Evolutionary conservation across 1,284 basidiomycete genomes (phyloP), one percentile per base, ranked within the genome.

Genomic region (Gymnopus androsaceus): DNA sequence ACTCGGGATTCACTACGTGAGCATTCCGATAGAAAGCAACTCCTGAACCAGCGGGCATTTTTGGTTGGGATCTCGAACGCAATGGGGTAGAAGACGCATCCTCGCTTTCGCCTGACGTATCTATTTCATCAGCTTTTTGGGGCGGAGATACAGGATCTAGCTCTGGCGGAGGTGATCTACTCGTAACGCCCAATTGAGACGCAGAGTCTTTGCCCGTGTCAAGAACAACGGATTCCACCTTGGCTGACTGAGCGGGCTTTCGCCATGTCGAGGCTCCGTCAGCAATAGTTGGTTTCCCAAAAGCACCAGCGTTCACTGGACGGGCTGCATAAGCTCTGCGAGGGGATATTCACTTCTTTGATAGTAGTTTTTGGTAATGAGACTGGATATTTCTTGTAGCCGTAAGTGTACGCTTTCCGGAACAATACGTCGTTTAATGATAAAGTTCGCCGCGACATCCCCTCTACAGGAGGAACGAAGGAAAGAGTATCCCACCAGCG

Each of bases 371-470:
- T 8, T 19, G 89, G 87, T 40, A 91, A 64, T 8, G 69, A 63
- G n/a, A 92, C 83, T 42, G 68, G 75, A 62, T 77, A 83, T 63
- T 72, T 81, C 42, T 80, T 84, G 61, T 65, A 69, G 14, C 57
- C 21, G 4, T 53, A 55, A 4, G 62, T 51, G 28, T 63, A 66
- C n/a, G 75, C 71, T 59, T 74, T 79, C 48, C 71, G 76, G 65
- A 94, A 86, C 37, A 96, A 72, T 40, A 87, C 70, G 17, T 91
- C 87, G 61, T 92, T 87, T 28, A 91, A 63, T 3, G 84, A 85
- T 34, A 91, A 75, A 45, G 86, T 84, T 37, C 76, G 75, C 25
- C 75, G 78, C 46, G 69, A 81, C 76, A 90, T 85, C 37, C 82
- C 82, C 56, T 83, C 81, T 7, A 92, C 77, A 6, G 89, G 87